Evolutionary conservation across 2,329 filamentous ascomycete species (phyloP), one percentile per base, ranked within the genome.

Genomic region (Ascochyta lentis): DNA sequence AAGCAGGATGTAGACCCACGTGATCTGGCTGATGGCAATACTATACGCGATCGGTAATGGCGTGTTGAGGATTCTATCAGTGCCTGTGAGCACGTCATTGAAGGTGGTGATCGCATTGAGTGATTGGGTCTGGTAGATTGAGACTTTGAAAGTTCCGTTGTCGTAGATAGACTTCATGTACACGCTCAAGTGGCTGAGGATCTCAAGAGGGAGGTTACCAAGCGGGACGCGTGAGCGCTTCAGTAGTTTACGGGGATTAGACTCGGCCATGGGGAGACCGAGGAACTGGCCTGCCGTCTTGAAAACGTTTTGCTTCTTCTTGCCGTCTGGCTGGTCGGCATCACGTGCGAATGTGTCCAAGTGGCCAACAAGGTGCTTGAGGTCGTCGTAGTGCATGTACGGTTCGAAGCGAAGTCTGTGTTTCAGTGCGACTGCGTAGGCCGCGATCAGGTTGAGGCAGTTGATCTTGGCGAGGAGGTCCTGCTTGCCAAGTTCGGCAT

Each of bases 351-450:
- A 91, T 0, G 90, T 93, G 63, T 90, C 83, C 23, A 96, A 80
- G 67, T 93, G 87, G 4, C 82, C 82, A 27, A 93, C 83, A 2
- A 93, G 79, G 31, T 87, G 84, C 29, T 84, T 77, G 5, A 95
- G 78, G 67, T 95, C 91, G 2, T 88, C 83, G 70, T 95, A 93
- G 48, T 88, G 83, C 29, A 86, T 85, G 66, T 89, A 90, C 0
- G 91, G 90, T 70, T 95, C 91, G 71, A 94, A 94, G 13, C 91
- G 89, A n/a, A 95, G 83, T 65, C 86, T 88, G 76, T 94, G 91
- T 77, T 94, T 95, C 54, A 95, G 81, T 1, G 91, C 79, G 5
- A 91, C 80, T n/a, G 89, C 83, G 67, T 90, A 95, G 1, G 90
- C 89, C 22, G 91, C 83, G 59, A 95, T 82, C 12, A 95, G 80